Percentiles rank a stretch among this genome's conserved stretches.
phyloP scores from a whole-genome alignment of 495 filamentous ascomycete genomes.

The Pseudevernia furfuracea region DNA sequence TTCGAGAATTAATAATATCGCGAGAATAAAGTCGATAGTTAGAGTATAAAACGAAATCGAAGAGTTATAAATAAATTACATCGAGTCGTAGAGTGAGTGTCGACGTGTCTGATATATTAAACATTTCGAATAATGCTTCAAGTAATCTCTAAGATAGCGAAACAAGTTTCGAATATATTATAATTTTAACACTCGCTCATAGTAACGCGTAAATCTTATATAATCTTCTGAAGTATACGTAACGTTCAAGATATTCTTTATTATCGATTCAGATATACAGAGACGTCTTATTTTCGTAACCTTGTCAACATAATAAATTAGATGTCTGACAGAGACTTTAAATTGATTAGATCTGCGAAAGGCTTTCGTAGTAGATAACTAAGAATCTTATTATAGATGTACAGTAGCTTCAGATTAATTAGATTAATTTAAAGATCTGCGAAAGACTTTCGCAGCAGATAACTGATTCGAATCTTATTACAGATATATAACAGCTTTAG shows the following conservation, averaged over 20 bases:
- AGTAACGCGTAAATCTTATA: neutral
- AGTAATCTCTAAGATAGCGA: neutral
- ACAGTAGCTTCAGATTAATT: no score
- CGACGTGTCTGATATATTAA: no score
- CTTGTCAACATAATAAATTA: neutral
- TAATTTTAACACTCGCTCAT: no score
- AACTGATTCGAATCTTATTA: no score
- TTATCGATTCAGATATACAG: neutral
- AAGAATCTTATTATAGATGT: no score
- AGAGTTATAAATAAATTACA: conserved; percentile 1
- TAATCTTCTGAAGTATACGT: neutral
- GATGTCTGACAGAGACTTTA: no score
- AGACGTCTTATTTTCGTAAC: neutral
- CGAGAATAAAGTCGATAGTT: conserved; percentile 3
- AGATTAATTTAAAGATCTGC: no score
- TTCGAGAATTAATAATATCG: neutral
- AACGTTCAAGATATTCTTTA: no score
- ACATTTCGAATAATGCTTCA: conserved; percentile 6
- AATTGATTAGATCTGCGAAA: neutral
- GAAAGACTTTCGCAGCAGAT: no score
- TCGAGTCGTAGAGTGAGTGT: neutral
- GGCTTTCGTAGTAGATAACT: neutral
- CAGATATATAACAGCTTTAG: neutral
- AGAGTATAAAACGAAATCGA: conserved; percentile 7
- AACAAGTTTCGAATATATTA: no score